A percentile compares a stretch with the other conserved stretches of the same genome.
Conservation (phyloP, 768 basidiomycete genomes). For the Lactifluus rugatus region DNA sequence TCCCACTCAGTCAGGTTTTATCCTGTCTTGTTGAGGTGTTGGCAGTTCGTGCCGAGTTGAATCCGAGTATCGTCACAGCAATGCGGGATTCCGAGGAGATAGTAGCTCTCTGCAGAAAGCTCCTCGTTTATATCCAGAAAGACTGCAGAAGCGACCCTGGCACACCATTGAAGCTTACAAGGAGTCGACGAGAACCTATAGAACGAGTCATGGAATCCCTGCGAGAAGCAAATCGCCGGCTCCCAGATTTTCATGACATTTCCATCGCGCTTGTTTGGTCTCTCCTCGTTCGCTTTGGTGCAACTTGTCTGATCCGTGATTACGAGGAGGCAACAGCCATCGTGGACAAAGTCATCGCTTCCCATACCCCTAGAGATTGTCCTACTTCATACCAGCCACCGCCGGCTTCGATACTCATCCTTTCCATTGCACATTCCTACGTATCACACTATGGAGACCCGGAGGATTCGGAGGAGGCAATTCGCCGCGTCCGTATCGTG, state of each 20-base stretch:
- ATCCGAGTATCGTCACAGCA: background rate
- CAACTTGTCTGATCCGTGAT: background rate
- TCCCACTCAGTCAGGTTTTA: background rate
- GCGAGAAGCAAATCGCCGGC: background rate
- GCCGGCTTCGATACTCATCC: background rate
- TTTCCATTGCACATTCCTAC: background rate
- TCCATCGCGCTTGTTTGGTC: background rate
- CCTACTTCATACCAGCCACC: background rate
- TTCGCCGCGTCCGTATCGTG: background rate
- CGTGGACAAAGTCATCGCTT: background rate
- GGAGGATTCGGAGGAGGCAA: background rate
- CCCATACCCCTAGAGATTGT: background rate
- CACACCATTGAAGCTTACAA: background rate
- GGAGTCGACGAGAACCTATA: background rate
- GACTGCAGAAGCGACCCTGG: background rate
- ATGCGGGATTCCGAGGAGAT: background rate
- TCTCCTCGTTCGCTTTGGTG: background rate
- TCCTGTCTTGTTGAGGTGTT: background rate
- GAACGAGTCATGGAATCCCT: background rate
- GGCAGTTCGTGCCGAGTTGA: background rate
- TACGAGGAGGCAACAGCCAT: background rate
- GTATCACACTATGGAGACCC: background rate
- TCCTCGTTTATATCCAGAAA: background rate
- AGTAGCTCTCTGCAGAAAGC: background rate
- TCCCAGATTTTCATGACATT: background rate